Percentiles rank a stretch among this genome's conserved stretches.
phyloP scores from a whole-genome alignment of 768 basidiomycete species.

The Pisolithus albus region DNA sequence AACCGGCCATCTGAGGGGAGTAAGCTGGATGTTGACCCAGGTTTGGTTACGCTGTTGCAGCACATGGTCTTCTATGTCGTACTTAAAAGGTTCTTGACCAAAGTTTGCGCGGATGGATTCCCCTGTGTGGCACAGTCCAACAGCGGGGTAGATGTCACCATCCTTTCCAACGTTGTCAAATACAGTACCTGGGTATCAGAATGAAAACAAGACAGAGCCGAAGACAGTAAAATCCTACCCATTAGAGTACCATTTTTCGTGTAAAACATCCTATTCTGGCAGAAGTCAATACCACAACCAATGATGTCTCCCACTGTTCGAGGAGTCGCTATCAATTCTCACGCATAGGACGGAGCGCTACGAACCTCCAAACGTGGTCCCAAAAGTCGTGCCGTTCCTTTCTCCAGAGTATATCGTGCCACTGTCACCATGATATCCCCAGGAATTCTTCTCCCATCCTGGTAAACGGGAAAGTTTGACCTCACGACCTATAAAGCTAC shows the following conservation, averaged over 20 bases:
- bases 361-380: constrained; percentile 76
- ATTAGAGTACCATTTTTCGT: constrained; percentile 80
- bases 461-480: constrained; percentile 71
- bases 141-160: constrained; percentile 72
- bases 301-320: constrained; percentile 73
- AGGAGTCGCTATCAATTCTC: neutral
- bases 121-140: constrained; percentile 74
- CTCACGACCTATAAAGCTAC: constrained; percentile 59
- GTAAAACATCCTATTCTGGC: constrained; percentile 72
- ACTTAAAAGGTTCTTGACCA: constrained; percentile 78
- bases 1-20: constrained; percentile 43
- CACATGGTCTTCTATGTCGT: constrained; percentile 85
- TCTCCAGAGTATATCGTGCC: constrained; percentile 72
- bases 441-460: constrained; percentile 79
- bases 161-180: constrained; percentile 68
- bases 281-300: constrained; percentile 92
- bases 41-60: constrained; percentile 58
- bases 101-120: constrained; percentile 86
- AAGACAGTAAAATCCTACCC: constrained; percentile 33
- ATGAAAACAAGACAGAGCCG: constrained; percentile 2
- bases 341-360: constrained; percentile 6
- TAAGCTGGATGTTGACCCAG: constrained; percentile 62
- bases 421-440: constrained; percentile 93
- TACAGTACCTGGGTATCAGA: constrained; percentile 42
- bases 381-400: constrained; percentile 65